A percentile compares a stretch with the other conserved stretches of the same genome.
Conservation (phyloP, 805 yeast species). For the Pichia heedii region DNA sequence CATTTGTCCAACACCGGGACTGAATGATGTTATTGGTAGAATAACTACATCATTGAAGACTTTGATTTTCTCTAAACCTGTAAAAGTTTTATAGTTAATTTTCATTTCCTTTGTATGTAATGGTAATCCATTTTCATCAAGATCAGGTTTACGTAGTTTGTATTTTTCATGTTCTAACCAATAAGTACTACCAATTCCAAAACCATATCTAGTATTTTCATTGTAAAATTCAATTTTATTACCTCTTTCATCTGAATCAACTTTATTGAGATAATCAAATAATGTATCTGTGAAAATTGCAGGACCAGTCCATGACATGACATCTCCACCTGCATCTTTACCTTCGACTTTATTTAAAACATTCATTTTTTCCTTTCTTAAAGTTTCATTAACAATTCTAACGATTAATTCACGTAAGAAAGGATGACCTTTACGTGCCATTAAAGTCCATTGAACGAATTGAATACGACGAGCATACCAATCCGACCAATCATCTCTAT, state of each 20-base stretch:
- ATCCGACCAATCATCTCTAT: constrained; percentile 84
- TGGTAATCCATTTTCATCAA: constrained; percentile 18
- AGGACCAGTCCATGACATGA: constrained; percentile 96
- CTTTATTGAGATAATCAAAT: constrained; percentile 69
- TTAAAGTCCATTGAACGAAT: constrained; percentile 96
- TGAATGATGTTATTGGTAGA: constrained; percentile 61
- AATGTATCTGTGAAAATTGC: constrained; percentile 88
- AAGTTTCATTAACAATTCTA: constrained; percentile 67
- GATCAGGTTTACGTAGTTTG: constrained; percentile 15
- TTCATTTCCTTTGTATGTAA: constrained; percentile 15
- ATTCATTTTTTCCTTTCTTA: constrained; percentile 42
- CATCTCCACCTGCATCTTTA: constrained; percentile 61
- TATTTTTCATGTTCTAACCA: constrained; percentile 19
- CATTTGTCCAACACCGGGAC: constrained; percentile 66
- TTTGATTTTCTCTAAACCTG: constrained; percentile 46
- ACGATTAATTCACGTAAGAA: constrained; percentile 72
- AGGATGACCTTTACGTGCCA: constrained; percentile 87
- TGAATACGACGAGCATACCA: constrained; percentile 93
- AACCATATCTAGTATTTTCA: constrained; percentile 27
- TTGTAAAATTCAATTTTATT: constrained; percentile 1
- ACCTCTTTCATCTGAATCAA: constrained; percentile 19
- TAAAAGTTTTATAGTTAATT: constrained; percentile 57
- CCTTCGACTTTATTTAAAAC: constrained; percentile 40
- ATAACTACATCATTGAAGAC: constrained; percentile 60
- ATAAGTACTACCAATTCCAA: constrained; percentile 25